Evolutionary conservation across 2,329 filamentous ascomycete genomes (phyloP), one percentile per base, ranked within the genome.

Genomic region (Blastomyces parvus): DNA sequence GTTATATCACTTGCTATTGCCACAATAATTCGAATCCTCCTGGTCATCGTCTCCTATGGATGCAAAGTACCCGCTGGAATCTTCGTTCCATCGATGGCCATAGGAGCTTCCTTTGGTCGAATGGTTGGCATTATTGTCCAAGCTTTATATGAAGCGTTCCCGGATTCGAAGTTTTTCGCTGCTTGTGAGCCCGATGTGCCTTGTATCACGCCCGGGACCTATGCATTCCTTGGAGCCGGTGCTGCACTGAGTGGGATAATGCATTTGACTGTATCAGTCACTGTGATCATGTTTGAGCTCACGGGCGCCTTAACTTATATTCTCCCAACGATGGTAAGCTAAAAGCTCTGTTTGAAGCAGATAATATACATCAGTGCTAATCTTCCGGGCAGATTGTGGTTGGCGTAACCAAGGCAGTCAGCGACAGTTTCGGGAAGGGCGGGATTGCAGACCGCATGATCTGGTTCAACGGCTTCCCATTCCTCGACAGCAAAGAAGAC

Each of bases 231-330:
- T 0, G 94, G 94, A 52, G 94, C 94, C 5, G 94, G 87, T 0
- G 93, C 94, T 1, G 90, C 94, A 0, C 81, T 99, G 30, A 93
- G 89, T 74, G 94, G 94, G 11, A 97, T 97, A 72, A 99, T 97
- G 93, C 94, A 97, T 75, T 89, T 99, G 66, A 97, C 93, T 0
- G 87, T 99, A 19, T 95, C 92, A 0, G 91, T 99, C 11, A 93
- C 97, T 1, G 94, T 99, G 71, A 99, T 99, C 75, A 97, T 99
- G 94, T 97, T 97, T 72, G 94, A 99, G 76, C 83, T 99, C 59
- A 99, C 94, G 0, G 94, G 94, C n/a, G 94, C 94, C 7, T 79
- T 97, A 65, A 96, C 92, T 1, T 99, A 99, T 72, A 97, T 99
- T 67, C 80, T 99, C 36, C 94, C 94, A 0, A 97, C 93, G 17